A percentile compares a stretch with the other conserved stretches of the same genome.
Evolutionary conservation across 1,284 basidiomycete species (phyloP).

Genomic region (Fereydounia khargensis): DNA sequence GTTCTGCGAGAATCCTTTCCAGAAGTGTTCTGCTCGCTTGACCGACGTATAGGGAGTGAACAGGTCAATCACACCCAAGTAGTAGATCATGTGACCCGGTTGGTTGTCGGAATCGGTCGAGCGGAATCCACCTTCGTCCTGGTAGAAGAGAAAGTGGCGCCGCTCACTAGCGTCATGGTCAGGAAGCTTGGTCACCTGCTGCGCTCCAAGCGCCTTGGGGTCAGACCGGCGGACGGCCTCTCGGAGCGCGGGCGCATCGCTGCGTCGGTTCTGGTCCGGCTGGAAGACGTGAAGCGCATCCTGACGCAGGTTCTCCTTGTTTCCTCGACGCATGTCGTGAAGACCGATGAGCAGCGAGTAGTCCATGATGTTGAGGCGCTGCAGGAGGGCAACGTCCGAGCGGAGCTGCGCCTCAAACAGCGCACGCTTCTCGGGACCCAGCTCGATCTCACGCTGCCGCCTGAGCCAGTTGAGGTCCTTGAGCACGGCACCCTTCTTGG

Average conservation of each 20-base stretch:
- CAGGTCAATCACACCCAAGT: constrained; percentile 61
- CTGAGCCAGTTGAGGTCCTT: constrained; percentile 98
- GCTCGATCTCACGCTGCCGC: constrained; percentile 71
- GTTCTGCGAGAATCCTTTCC: constrained; percentile 74
- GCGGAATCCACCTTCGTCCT: constrained; percentile 89
- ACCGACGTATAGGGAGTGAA: constrained; percentile 74
- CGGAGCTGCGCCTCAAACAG: constrained; percentile 84
- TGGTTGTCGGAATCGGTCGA: constrained; percentile 83
- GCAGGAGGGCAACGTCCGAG: constrained; percentile 81
- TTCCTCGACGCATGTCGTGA: constrained; percentile 86
- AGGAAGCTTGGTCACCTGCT: constrained; percentile 68
- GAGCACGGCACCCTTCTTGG: constrained; percentile 81
- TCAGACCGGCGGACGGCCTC: constrained; percentile 76
- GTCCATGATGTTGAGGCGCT: constrained; percentile 86
- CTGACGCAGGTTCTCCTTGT: constrained; percentile 82
- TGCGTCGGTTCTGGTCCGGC: constrained; percentile 60
- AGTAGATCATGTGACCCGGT: constrained; percentile 79
- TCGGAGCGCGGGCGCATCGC: constrained; percentile 65
- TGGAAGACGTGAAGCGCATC: constrained; percentile 89
- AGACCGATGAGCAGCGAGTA: constrained; percentile 92
- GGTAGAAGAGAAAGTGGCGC: constrained; percentile 86
- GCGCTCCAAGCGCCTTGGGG: constrained; percentile 69
- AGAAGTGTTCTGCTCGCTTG: constrained; percentile 85
- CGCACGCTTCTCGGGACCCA: constrained; percentile 91
- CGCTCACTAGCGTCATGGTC: constrained; percentile 69